Conservation (phyloP, 2,329 filamentous ascomycete species). For the Talaromyces sp. region DNA sequence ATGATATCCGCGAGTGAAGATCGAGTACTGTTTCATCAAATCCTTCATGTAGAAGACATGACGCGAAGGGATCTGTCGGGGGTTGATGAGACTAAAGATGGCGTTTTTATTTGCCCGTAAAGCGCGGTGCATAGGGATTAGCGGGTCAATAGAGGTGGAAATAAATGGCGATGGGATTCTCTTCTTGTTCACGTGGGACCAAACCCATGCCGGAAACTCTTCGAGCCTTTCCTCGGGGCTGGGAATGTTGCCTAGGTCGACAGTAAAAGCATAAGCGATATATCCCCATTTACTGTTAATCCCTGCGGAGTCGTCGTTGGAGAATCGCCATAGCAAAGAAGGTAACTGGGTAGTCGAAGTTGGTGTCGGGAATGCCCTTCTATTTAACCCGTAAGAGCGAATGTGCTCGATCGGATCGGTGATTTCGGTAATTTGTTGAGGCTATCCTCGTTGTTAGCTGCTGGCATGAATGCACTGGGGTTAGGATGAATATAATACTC, state of each 20-base stretch:
- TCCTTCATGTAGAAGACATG: conserved; percentile 22
- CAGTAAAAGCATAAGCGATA: conserved; percentile 22
- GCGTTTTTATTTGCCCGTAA: conserved; percentile 19
- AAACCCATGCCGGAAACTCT: conserved; percentile 17
- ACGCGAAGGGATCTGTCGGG: conserved; percentile 14
- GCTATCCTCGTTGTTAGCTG: not conserved
- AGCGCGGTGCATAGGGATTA: conserved; percentile 27
- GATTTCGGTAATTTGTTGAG: not conserved
- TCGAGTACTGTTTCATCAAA: conserved; percentile 16
- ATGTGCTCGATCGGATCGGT: not conserved
- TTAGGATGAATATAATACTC: not conserved
- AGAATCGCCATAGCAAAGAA: conserved; percentile 29
- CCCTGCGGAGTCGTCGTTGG: conserved; percentile 24
- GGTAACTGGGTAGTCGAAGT: conserved; percentile 14
- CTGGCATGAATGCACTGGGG: not conserved
- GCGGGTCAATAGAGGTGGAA: conserved; percentile 20
- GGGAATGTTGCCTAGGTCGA: conserved; percentile 5
- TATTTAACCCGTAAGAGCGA: conserved; percentile 3
- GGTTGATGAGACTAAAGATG: conserved; percentile 25
- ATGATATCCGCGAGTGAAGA: conserved; percentile 18
- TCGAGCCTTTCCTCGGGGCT: conserved; percentile 9
- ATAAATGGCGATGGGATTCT: conserved; percentile 26
- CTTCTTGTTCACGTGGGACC: conserved; percentile 19
- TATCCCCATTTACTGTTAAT: conserved; percentile 20
- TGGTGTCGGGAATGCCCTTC: not conserved